A percentile compares a stretch with the other conserved stretches of the same genome.
These are phyloP conservation scores for Debaryomyces psychrophilus DNA, from an alignment of 1,139 yeast genomes.

Conservation along the genomic window DNA sequence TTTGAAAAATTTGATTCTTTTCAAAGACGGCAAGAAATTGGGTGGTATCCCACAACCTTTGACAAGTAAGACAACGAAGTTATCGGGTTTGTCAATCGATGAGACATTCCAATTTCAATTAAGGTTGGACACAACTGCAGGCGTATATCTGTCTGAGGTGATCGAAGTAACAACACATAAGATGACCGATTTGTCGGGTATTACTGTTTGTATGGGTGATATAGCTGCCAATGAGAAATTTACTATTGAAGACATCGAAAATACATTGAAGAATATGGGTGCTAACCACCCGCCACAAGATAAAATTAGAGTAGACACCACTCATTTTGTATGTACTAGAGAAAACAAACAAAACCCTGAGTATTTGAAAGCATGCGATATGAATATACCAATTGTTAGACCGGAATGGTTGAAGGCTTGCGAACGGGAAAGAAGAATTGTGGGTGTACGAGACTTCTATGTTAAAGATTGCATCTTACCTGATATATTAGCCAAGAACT, in stretches of 20 bases:
- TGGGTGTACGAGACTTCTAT: conserved; percentile 88
- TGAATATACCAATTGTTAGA: conserved; percentile 90
- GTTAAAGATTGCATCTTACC: conserved; percentile 55
- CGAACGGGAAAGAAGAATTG: conserved; percentile 83
- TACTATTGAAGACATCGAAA: conserved; percentile 61
- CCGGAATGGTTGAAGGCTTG: conserved; percentile 98
- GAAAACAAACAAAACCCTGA: conserved; percentile 61
- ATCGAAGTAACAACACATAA: conserved; percentile 83
- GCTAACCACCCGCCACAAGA: conserved; percentile 75
- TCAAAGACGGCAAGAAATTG: conserved; percentile 76
- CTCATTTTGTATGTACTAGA: conserved; percentile 84
- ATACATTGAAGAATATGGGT: conserved; percentile 70
- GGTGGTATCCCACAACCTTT: conserved; percentile 87
- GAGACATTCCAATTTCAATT: conserved; percentile 79
- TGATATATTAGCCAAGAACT: conserved; percentile 48
- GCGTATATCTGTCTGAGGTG: conserved; percentile 69
- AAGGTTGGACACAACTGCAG: conserved; percentile 86
- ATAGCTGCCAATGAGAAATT: conserved; percentile 65
- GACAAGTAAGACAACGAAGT: conserved; percentile 78
- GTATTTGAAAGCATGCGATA: conserved; percentile 76
- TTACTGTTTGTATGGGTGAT: conserved; percentile 88
- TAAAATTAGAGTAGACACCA: conserved; percentile 83
- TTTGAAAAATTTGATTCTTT: conserved; percentile 74
- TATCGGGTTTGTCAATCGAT: conserved; percentile 90
- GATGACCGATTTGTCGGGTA: conserved; percentile 95